Percentiles rank a stretch among this genome's conserved stretches.
phyloP scores from a whole-genome alignment of 2,329 filamentous ascomycete species.

The Microcyclospora pomicola region DNA sequence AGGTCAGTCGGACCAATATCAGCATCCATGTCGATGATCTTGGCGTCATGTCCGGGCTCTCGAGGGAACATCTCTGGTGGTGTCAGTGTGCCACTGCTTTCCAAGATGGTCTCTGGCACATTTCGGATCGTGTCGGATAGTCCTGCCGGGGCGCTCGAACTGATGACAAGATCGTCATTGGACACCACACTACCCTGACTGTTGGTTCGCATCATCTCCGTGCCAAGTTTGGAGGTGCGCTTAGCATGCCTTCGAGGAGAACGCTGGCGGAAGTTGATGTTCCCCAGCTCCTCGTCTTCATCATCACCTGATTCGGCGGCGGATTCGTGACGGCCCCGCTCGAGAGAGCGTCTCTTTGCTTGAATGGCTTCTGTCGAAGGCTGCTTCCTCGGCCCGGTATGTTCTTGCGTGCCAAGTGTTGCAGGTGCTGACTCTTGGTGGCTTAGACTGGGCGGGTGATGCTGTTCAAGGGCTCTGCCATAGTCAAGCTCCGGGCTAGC shows the following conservation, averaged over 20 bases:
- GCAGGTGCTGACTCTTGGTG: conserved; percentile 55
- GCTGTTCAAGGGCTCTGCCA: conserved; percentile 8
- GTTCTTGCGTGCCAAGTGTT: conserved; percentile 11
- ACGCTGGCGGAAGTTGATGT: conserved; percentile 46
- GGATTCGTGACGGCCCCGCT: conserved; percentile 59
- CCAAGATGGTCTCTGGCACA: conserved; percentile 23
- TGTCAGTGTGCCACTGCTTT: conserved; percentile 28
- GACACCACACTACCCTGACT: conserved; percentile 66
- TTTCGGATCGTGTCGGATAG: conserved; percentile 23
- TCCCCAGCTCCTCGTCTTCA: conserved; percentile 78
- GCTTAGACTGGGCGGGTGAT: conserved; percentile 40
- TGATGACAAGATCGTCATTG: conserved; percentile 29
- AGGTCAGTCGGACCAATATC: conserved; percentile 12
- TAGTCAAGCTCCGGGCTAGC: conserved; percentile 11
- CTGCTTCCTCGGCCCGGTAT: conserved; percentile 36
- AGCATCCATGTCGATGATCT: conserved; percentile 26
- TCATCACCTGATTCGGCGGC: conserved; percentile 76
- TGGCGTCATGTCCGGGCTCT: conserved; percentile 28
- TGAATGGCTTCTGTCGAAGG: conserved; percentile 61
- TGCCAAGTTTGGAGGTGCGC: conserved; percentile 65
- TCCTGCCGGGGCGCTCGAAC: conserved; percentile 4
- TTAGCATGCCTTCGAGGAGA: conserved; percentile 36
- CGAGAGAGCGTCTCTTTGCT: conserved; percentile 59
- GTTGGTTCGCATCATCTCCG: conserved; percentile 96
- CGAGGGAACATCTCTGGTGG: conserved; percentile 38